Conservation (phyloP, 371 early-diverging fungal genomes). For the Funneliformis caledonium region DNA sequence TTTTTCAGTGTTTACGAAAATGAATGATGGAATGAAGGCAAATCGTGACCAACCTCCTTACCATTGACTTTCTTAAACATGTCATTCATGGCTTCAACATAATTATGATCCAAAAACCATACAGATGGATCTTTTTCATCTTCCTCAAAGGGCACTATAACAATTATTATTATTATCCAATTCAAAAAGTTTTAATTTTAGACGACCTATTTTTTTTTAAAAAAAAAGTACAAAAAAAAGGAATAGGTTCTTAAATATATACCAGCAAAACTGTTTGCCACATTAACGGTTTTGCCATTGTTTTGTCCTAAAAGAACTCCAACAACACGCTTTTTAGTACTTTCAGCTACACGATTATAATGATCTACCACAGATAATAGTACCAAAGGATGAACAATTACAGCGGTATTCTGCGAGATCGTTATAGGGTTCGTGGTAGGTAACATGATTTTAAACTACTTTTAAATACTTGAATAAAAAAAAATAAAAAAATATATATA, state of each 20-base stretch:
- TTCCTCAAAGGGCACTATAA: conserved; percentile 97
- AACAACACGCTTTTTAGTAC: conserved; percentile 96
- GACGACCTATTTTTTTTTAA: neutral
- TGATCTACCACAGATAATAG: conserved; percentile 99
- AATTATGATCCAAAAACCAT: conserved; percentile 99
- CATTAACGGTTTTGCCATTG: conserved; percentile 88
- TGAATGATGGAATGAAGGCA: neutral
- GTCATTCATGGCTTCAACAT: conserved; percentile 98
- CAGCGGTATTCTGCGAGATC: conserved; percentile 55
- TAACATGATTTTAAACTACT: neutral
- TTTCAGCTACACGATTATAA: conserved; percentile 96
- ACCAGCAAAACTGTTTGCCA: conserved; percentile 99
- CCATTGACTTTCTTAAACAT: conserved; percentile 99
- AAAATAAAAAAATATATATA: neutral
- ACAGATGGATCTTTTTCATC: conserved; percentile 97
- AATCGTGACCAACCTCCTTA: conserved; percentile 47
- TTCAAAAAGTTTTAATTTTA: too few relatives aligned
- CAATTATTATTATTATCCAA: neutral
- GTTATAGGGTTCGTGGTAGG: conserved; percentile 15
- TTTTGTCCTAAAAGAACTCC: conserved; percentile 99
- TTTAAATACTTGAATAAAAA: neutral
- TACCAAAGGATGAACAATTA: conserved; percentile 98
- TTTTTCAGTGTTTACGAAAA: neutral
- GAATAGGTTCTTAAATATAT: conserved; percentile 39
- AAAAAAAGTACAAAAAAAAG: neutral